Conservation (phyloP, 2,329 filamentous ascomycete species). For the Shiraia bambusicola region DNA sequence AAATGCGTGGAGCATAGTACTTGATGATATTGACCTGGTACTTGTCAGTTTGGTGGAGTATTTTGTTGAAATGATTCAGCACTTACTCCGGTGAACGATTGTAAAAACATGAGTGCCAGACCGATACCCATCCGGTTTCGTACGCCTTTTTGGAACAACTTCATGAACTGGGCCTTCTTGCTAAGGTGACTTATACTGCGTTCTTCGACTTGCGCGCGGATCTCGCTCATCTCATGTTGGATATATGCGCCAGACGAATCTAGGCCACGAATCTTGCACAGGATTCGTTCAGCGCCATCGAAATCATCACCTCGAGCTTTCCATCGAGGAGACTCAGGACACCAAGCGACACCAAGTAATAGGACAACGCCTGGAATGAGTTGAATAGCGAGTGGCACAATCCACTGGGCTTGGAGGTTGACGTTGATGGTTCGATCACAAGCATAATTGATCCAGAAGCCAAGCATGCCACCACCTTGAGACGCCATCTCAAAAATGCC, state of each 20-base stretch:
- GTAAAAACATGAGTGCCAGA: slow-evolving; percentile 43
- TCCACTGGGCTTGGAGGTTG: slow-evolving; percentile 58
- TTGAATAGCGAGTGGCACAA: slow-evolving; percentile 59
- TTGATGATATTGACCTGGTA: slow-evolving; percentile 38
- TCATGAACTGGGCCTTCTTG: slow-evolving; percentile 36
- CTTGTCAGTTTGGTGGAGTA: slow-evolving; percentile 4
- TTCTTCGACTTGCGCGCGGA: slow-evolving; percentile 42
- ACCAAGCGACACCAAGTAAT: slow-evolving; percentile 40
- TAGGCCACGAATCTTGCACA: slow-evolving; percentile 50
- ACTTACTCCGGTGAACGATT: slow-evolving; percentile 39
- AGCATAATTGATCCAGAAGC: slow-evolving; percentile 49
- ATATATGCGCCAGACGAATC: slow-evolving; percentile 47
- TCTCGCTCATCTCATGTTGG: slow-evolving; percentile 53
- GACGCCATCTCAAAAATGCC: slow-evolving; percentile 68
- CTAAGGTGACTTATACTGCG: slow-evolving; percentile 32
- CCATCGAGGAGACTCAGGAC: slow-evolving; percentile 42
- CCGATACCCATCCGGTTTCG: slow-evolving; percentile 44
- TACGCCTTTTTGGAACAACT: slow-evolving; percentile 43
- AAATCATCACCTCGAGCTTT: slow-evolving; percentile 31
- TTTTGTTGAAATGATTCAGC: background rate
- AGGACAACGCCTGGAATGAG: slow-evolving; percentile 45
- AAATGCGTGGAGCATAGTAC: slow-evolving; percentile 43
- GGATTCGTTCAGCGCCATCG: slow-evolving; percentile 45
- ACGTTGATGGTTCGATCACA: slow-evolving; percentile 46
- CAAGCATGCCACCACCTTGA: slow-evolving; percentile 59